These are phyloP conservation scores for Aureoboletus auriporus DNA, from an alignment of 768 basidiomycete species.

Conservation along the genomic window DNA sequence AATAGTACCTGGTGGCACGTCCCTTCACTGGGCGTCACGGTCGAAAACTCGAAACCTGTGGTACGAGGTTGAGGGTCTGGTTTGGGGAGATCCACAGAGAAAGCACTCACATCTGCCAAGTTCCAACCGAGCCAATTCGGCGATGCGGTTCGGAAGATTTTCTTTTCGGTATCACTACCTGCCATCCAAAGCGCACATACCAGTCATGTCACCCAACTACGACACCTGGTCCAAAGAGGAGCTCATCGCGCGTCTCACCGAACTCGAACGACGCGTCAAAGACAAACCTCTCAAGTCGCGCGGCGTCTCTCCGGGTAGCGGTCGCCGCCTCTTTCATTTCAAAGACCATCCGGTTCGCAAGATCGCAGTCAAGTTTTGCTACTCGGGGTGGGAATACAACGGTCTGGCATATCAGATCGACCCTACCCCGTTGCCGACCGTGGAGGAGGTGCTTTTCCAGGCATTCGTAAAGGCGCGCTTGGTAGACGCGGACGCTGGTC, in stretches of 20 bases:
- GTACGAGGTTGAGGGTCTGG: no score
- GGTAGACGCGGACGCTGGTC: constrained; percentile 67
- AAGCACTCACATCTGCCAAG: no score
- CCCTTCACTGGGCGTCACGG: no score
- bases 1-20: no score
- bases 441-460: constrained; percentile 81
- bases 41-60: no score
- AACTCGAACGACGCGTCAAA: constrained; percentile 43
- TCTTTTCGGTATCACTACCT: constrained; percentile 32
- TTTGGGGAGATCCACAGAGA: no score
- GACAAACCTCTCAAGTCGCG: constrained; percentile 8
- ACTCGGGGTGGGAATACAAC: constrained; percentile 88
- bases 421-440: constrained; percentile 77
- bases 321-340: constrained; percentile 56
- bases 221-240: constrained; percentile 62
- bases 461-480: constrained; percentile 76
- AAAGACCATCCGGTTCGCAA: constrained; percentile 71
- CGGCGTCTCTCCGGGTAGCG: constrained; percentile 6
- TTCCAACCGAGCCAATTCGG: neutral
- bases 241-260: constrained; percentile 59
- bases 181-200: constrained; percentile 24
- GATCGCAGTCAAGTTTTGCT: constrained; percentile 91
- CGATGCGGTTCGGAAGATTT: constrained; percentile 30
- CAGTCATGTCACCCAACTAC: constrained; percentile 42
- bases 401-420: constrained; percentile 81